Base-by-base conservation (phyloP, 208 protist genomes). In the Jaenimonas drosophilae region DNA sequence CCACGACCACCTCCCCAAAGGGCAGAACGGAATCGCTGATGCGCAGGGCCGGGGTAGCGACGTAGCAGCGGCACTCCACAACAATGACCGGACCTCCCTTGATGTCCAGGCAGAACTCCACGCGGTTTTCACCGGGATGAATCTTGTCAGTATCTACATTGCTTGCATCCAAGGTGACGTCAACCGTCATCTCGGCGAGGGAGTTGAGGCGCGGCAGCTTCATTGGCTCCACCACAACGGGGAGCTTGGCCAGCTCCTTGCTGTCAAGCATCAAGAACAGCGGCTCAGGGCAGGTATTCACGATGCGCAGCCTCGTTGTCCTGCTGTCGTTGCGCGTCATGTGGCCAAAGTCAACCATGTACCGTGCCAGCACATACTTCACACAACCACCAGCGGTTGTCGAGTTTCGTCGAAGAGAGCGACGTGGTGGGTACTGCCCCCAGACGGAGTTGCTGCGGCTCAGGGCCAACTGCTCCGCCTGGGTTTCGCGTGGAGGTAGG, bases 341-440 rank as follows among this genome's bases (percentile, higher is more conserved):
- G 68, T 94, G 64, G 25, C 96, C 96, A 78, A 98, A 97, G 58
- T 98, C 88, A 39, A 96, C 62, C 20, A 89, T 33, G 63, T 97
- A 97, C 11, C 59, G 64, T 1, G 80, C 54, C 7, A 98, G 64
- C n/a, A 95, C 62, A 49, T 66, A 56, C 50, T 88, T 88, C 12
- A 27, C 56, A 3, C 48, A 20, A 6, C 57, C 54, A 24, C 68
- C 39, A 24, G 67, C 62, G 16, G 77, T 68, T 1, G 53, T 61
- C 4, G 77, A 87, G 48, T 33, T 74, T n/a, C 77, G 69, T 0
- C 65, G 69, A 54, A 78, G 59, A 27, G 45, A 34, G 7, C 63
- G 69, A 14, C 66, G 63, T n/a, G 37, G 30, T 16, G 57, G 58
- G 11, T 49, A 27, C 28, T 12, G 12, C 7, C n/a, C 21, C 17